phyloP scores from a whole-genome alignment of 2,329 filamentous ascomycete genomes.

The Verticillium tricorpus region DNA sequence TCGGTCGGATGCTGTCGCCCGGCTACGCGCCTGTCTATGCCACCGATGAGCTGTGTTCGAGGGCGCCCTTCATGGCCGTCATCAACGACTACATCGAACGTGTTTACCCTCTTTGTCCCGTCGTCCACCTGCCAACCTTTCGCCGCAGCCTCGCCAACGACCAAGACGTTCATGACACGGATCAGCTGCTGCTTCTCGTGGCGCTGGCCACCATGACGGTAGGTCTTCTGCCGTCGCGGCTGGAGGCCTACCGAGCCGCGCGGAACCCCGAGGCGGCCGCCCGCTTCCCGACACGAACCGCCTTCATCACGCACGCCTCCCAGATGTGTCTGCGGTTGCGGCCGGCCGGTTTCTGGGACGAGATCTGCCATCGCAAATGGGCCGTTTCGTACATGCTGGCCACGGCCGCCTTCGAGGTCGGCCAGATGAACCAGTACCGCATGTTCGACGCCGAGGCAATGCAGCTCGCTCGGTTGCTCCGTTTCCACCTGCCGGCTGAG shows the following conservation, averaged over 20 bases:
- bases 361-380: slow-evolving; percentile 28
- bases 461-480: slow-evolving; percentile 26
- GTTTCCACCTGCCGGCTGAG: slow-evolving; percentile 23
- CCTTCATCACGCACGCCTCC: slow-evolving; percentile 20
- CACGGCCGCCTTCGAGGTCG: slow-evolving; percentile 27
- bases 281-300: slow-evolving; percentile 18
- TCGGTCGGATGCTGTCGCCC: not conserved
- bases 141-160: slow-evolving; percentile 15
- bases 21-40: slow-evolving; percentile 6
- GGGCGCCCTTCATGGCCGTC: slow-evolving; percentile 15
- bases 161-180: slow-evolving; percentile 16
- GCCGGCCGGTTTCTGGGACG: slow-evolving; percentile 18
- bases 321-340: slow-evolving; percentile 18
- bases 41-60: slow-evolving; percentile 21
- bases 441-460: slow-evolving; percentile 30
- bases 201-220: slow-evolving; percentile 18
- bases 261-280: slow-evolving; percentile 12
- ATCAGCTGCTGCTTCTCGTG: slow-evolving; percentile 20
- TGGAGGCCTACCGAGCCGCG: slow-evolving; percentile 17
- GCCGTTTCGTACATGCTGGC: slow-evolving; percentile 25
- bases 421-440: slow-evolving; percentile 27
- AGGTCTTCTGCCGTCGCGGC: slow-evolving; percentile 20
- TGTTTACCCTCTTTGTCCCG: slow-evolving; percentile 19
- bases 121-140: slow-evolving; percentile 19
- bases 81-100: slow-evolving; percentile 20